phyloP scores from a whole-genome alignment of 106 monocot species.

The Phalaenopsis equestris region DNA sequence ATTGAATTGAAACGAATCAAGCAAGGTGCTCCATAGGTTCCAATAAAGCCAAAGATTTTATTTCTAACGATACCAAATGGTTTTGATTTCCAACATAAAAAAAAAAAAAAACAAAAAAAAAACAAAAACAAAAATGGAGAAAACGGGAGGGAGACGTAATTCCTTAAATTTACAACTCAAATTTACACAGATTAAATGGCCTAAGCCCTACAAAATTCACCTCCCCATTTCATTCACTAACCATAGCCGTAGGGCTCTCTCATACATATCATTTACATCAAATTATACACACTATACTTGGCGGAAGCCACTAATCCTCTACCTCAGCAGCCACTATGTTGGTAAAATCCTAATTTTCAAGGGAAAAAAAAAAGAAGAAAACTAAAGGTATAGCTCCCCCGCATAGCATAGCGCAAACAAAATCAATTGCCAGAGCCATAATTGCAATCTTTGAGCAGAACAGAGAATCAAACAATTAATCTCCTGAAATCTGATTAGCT shows the following conservation, averaged over 20 bases:
- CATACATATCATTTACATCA: conserved; percentile 5
- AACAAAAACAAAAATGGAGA: not conserved
- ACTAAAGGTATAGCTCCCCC: not conserved
- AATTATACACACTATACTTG: conserved; percentile 16
- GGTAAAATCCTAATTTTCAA: not conserved
- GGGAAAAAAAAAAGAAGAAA: not conserved
- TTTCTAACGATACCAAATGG: too few species aligned
- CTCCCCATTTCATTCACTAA: conserved; percentile 2
- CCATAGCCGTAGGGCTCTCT: not conserved
- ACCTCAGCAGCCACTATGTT: not conserved
- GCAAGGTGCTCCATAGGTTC: too few species aligned
- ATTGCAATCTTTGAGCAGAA: not conserved
- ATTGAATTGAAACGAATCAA: too few species aligned
- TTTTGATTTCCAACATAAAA: too few species aligned
- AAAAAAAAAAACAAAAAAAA: too few species aligned
- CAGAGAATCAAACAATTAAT: not conserved
- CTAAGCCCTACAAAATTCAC: conserved; percentile 56
- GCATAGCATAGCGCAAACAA: too few species aligned
- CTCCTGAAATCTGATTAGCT: not conserved
- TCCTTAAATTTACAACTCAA: conserved; percentile 51
- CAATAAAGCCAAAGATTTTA: too few species aligned
- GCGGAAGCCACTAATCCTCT: not conserved
- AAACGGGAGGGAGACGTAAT: not conserved
- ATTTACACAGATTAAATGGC: conserved; percentile 50
- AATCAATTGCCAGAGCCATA: not conserved